These are phyloP conservation scores for Globisporangium uncinulatum DNA, from an alignment of 352 stramenopile genomes.

Conservation along the genomic window DNA sequence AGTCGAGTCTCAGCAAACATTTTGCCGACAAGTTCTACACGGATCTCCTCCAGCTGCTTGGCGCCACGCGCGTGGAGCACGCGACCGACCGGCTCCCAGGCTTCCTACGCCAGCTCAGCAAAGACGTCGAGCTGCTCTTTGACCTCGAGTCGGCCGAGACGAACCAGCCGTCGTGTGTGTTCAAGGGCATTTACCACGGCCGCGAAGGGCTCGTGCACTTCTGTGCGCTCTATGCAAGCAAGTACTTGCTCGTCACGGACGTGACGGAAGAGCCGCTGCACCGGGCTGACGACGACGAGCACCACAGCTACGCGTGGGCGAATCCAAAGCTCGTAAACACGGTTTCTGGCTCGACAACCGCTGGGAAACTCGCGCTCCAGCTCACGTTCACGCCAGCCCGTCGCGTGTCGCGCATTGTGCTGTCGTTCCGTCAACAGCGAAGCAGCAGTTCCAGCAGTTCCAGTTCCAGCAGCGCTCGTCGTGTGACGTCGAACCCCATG, in stretches of 20 bases:
- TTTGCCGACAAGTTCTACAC: conserved; percentile 66
- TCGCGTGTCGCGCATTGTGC: conserved; percentile 76
- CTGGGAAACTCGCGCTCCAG: conserved; percentile 70
- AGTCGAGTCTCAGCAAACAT: conserved; percentile 62
- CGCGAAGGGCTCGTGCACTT: conserved; percentile 85
- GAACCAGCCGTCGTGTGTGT: conserved; percentile 72
- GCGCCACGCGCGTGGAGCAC: conserved; percentile 23
- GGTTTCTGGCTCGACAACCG: conserved; percentile 66
- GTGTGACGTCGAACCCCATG: conserved; percentile 73
- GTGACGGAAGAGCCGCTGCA: conserved; percentile 40
- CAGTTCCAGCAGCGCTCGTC: conserved; percentile 25
- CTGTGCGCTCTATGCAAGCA: conserved; percentile 66
- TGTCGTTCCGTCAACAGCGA: conserved; percentile 71
- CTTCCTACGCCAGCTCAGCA: conserved; percentile 78
- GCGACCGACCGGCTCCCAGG: conserved; percentile 52
- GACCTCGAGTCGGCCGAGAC: conserved; percentile 75
- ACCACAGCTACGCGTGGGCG: conserved; percentile 58
- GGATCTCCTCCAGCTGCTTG: conserved; percentile 54
- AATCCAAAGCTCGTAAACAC: conserved; percentile 65
- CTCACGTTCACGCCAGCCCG: conserved; percentile 79
- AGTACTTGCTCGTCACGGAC: conserved; percentile 64
- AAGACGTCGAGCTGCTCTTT: conserved; percentile 82
- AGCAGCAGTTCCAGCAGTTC: conserved; percentile 19
- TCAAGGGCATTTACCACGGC: conserved; percentile 85
- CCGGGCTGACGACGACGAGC: conserved; percentile 65